A percentile compares a stretch with the other conserved stretches of the same genome.
Evolutionary conservation across 495 filamentous ascomycete genomes (phyloP).

Genomic region (Thozetella sp.): DNA sequence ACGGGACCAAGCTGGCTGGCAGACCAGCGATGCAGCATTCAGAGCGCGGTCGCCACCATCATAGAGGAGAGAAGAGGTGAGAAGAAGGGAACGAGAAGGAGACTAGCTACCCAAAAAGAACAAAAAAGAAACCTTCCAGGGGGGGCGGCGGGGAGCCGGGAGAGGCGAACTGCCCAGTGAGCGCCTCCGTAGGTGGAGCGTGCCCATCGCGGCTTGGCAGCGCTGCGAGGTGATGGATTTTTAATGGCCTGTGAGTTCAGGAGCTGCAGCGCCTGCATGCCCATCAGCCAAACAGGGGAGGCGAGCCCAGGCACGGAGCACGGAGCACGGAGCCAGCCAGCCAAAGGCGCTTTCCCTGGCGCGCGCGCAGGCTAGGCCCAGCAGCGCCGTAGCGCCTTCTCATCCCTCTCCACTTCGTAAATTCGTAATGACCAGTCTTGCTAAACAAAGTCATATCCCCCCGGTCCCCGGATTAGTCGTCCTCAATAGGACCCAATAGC

Average conservation of each 20-base stretch:
- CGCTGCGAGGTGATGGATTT: not conserved
- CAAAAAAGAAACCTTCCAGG: too few species aligned
- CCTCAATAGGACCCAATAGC: too few species aligned
- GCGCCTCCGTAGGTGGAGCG: not conserved
- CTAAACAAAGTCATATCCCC: not conserved
- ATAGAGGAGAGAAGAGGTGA: too few species aligned
- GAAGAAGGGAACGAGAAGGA: too few species aligned
- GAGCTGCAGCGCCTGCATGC: conserved; percentile 1
- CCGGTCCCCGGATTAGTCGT: not conserved
- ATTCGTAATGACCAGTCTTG: not conserved
- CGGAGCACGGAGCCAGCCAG: not conserved
- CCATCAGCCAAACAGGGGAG: conserved; percentile 3
- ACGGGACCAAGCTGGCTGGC: too few species aligned
- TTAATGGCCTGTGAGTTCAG: not conserved
- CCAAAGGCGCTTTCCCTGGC: not conserved
- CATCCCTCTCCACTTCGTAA: not conserved
- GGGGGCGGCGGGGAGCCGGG: too few species aligned
- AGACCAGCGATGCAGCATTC: too few species aligned
- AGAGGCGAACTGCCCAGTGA: not conserved
- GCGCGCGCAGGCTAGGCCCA: not conserved
- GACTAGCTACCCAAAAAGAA: too few species aligned
- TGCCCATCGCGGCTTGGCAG: conserved; percentile 1
- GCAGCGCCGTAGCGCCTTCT: not conserved
- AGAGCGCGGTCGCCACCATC: too few species aligned
- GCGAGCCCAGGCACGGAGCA: too few species aligned